phyloP scores from a whole-genome alignment of 768 basidiomycete species.

The Gymnopilus junonius region DNA sequence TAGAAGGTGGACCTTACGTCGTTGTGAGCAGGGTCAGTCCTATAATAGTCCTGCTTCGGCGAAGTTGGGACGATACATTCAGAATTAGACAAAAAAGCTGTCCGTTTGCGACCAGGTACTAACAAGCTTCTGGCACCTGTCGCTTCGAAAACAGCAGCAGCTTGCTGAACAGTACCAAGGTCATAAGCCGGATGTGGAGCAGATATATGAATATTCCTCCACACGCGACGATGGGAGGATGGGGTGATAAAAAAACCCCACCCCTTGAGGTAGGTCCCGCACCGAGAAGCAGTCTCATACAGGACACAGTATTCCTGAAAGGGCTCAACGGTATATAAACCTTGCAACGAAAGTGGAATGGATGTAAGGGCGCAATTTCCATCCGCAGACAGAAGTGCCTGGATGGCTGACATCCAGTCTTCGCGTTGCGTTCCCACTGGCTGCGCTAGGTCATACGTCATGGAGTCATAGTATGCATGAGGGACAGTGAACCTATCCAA shows the following conservation, averaged over 20 bases:
- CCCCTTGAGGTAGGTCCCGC: slow-evolving; percentile 22
- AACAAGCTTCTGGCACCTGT: slow-evolving; percentile 46
- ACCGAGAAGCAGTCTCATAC: slow-evolving; percentile 18
- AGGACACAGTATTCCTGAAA: slow-evolving; percentile 26
- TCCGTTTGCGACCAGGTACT: slow-evolving; percentile 43
- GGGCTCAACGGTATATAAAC: slow-evolving; percentile 16
- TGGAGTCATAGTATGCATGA: slow-evolving; percentile 17
- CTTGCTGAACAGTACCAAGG: slow-evolving; percentile 41
- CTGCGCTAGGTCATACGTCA: slow-evolving; percentile 24
- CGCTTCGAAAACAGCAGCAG: slow-evolving; percentile 41
- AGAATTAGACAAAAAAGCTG: slow-evolving; percentile 35
- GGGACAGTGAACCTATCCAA: slow-evolving; percentile 33
- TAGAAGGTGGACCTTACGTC: slow-evolving; percentile 30
- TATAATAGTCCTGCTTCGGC: slow-evolving; percentile 34
- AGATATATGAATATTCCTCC: slow-evolving; percentile 42
- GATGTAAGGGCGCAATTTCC: slow-evolving; percentile 14
- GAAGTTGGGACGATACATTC: slow-evolving; percentile 33
- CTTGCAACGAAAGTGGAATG: slow-evolving; percentile 19
- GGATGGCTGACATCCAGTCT: slow-evolving; percentile 19
- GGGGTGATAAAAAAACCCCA: slow-evolving; percentile 28
- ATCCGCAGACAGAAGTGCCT: slow-evolving; percentile 17
- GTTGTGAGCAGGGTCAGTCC: slow-evolving; percentile 53
- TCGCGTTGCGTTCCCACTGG: slow-evolving; percentile 19
- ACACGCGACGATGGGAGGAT: slow-evolving; percentile 10
- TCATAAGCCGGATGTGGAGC: slow-evolving; percentile 52